Base-by-base conservation (phyloP, 805 yeast genomes). In the Lipomyces kockii region DNA sequence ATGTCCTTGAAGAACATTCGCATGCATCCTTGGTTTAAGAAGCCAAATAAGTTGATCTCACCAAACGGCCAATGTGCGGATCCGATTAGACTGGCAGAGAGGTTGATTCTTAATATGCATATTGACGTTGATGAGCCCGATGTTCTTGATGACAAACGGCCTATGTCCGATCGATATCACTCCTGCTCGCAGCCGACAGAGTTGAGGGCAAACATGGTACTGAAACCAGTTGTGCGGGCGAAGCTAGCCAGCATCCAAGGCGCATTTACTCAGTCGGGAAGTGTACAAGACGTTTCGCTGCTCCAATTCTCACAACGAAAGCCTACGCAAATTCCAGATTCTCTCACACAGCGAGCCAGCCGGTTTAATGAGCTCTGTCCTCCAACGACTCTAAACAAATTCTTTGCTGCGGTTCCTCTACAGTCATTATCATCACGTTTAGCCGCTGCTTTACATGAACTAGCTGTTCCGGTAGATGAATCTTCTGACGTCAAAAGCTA, bases 21-120 rank as follows among this genome's bases (percentile, higher is more conserved):
- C 60, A 73, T 75, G 6, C 89, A 87, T 72, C 84, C 84, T 3
- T 89, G 92, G 92, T 82, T 84, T 53, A 76, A 79, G 14, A 76
- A 81, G 60, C 75, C 78, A 8, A 83, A 84, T 70, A 73, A 78
- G 3, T 80, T 86, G 54, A 79, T 85, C 14, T 80, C 82, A 56
- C 73, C 76, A 1, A 78, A 81, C 51, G 89, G 88, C 0, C 72
- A 82, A 66, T 87, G 91, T 72, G 80, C 78, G 27, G 85, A 88
- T 71, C 84, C 91, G 1, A 70, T 80, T 6, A 74, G 79, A 20
- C 76, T 89, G 37, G 86, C 89, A 0, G 80, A 84, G 2, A 81
- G 81, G 63, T 73, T 89, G 58, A 76, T 88, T 66, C 82, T 83
- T 39, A 84, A 82, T 39, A 78, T 89, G 62, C 84, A 83, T 65